Evolutionary conservation across 1,284 basidiomycete genomes (phyloP).

Genomic region (Mycena citricolor): DNA sequence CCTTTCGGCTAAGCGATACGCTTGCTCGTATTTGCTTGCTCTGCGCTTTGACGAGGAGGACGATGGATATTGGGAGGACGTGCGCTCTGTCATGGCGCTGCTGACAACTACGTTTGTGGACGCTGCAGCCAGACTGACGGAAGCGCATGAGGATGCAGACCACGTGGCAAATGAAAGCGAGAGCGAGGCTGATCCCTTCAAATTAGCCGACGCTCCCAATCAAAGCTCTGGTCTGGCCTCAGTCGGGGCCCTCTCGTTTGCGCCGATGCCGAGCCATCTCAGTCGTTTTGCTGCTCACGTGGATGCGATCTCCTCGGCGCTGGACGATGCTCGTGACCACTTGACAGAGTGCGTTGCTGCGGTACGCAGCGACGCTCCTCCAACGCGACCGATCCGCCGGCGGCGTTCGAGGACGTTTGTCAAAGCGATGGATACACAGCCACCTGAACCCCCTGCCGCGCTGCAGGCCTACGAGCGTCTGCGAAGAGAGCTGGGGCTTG

Average conservation of each 20-base stretch:
- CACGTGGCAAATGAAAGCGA: too few species aligned
- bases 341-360: slow-evolving; percentile 58
- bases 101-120: slow-evolving; percentile 66
- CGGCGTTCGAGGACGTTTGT: slow-evolving; percentile 21
- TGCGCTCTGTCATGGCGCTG: slow-evolving; percentile 66
- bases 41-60: slow-evolving; percentile 66
- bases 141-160: slow-evolving; percentile 60
- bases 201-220: too few species aligned
- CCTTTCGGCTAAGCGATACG: slow-evolving; percentile 66
- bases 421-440: slow-evolving; percentile 10
- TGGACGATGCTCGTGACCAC: slow-evolving; percentile 66
- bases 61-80: slow-evolving; percentile 79
- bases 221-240: background rate
- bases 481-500: slow-evolving; percentile 70
- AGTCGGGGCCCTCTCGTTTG: slow-evolving; percentile 50
- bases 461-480: slow-evolving; percentile 70
- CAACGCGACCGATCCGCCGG: slow-evolving; percentile 21
- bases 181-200: too few species aligned
- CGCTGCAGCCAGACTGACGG: slow-evolving; percentile 55
- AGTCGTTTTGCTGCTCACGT: slow-evolving; percentile 69
- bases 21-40: slow-evolving; percentile 74
- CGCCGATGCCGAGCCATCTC: slow-evolving; percentile 66
- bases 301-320: slow-evolving; percentile 60
- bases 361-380: slow-evolving; percentile 37
- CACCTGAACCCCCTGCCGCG: slow-evolving; percentile 36